Base-by-base conservation (phyloP, 768 basidiomycete species). In the Mycena polygramma region DNA sequence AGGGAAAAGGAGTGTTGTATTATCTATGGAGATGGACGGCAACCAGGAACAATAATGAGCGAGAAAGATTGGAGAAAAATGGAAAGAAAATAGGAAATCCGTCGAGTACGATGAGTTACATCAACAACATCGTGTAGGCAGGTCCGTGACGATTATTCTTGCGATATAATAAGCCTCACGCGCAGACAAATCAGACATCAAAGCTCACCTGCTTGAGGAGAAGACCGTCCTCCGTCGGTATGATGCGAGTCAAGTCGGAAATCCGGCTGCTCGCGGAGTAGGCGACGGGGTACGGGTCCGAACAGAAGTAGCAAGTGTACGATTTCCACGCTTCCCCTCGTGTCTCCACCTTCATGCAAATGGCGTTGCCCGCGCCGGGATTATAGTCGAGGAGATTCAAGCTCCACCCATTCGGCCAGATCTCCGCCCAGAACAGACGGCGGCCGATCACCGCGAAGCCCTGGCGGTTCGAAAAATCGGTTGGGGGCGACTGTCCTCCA, bases 151-250 rank as follows among this genome's bases (percentile, higher is more conserved):
- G 30, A 22, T 63, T 30, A 30, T 30, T 30, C 51, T 63, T 1
- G 20, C n/a, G 11, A 49, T 20, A 37, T 30, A 37, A 49, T 68
- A 6, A 68, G 48, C 49, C 43, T 7, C 10, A 37, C 37, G 15
- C 19, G n/a, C 15, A 30, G 39, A 53, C 8, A 13, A 8, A 45
- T 6, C 30, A 30, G 30, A 30, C 22, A 52, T 8, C 51, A 51
- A 43, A 26, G 11, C 62, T 35, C 51, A 64, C 68, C 41, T 43
- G 36, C 49, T 70, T 70, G 17, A 65, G 11, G 7, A 70, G 63
- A 4, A 70, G 24, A 14, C 69, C 69, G 41, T 70, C 69, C 51
- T 65, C 69, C 10, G 24, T 54, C 10, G 69, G 58, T 36, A 70
- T 61, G 19, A 66, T 30, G 13, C 69, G 63, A 19, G 1, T 17